Evolutionary conservation across 2,329 filamentous ascomycete genomes (phyloP), one percentile per base, ranked within the genome.

Genomic region (Pestalotiopsis sp.): DNA sequence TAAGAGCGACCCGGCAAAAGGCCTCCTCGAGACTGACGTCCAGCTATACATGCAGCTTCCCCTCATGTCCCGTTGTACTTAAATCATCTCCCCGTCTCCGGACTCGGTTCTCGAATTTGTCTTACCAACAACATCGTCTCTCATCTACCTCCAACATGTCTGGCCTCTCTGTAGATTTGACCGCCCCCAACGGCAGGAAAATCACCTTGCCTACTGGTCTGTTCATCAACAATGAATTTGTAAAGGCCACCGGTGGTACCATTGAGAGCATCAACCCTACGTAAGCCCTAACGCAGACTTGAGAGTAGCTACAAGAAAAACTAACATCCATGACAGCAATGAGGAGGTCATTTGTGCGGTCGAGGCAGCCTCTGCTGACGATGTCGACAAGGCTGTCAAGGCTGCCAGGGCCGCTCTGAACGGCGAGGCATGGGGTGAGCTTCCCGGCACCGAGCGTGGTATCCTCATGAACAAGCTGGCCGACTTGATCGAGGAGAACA

Each of bases 151-250:
- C 70, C 59, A 76, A 65, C 36, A 78, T 79, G 76, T 69, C 75
- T 7, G 73, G 74, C 66, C 72, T 78, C 65, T 73, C 75, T 39
- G 79, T 88, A 72, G 86, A 92, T 74, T 85, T 93, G 70, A 92
- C 88, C 9, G 90, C 91, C 69, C 91, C 91, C 4, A 93, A 93
- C 79, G 91, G 91, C 75, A 86, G 82, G 78, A 90, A 89, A 74
- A 92, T 92, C 75, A 84, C 81, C 36, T 87, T 92, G 79, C 89
- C 90, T 12, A 87, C 86, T 14, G 91, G 91, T 38, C 83, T 93
- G 12, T 93, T 93, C 80, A 93, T 93, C 81, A 92, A 92, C 81
- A 93, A 93, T 73, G 89, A 92, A 77, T 93, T 91, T 78, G 89
- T 92, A 66, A 89, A 71, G 89, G 86, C 78, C 84, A 87, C 56